Evolutionary conservation across 2,329 filamentous ascomycete species (phyloP).

Genomic region (Chaetomium sp.): DNA sequence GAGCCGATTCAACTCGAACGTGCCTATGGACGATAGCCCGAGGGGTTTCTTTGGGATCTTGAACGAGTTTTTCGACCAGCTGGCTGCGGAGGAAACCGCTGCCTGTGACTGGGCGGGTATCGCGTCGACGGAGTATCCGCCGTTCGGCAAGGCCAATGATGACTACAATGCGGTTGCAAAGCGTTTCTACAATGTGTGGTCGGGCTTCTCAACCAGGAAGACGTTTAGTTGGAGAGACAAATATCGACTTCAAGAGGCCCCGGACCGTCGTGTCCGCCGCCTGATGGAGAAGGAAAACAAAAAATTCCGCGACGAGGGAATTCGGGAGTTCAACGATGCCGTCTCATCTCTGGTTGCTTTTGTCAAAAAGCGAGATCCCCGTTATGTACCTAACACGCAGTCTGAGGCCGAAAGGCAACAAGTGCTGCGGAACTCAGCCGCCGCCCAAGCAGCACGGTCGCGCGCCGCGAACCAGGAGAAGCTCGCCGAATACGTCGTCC

Average conservation of each 20-base stretch:
- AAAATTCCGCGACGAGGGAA: constrained; percentile 76
- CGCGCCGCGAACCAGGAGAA: constrained; percentile 80
- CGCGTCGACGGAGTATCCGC: constrained; percentile 69
- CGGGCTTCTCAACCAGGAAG: constrained; percentile 79
- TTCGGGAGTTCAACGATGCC: constrained; percentile 88
- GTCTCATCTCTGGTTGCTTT: constrained; percentile 85
- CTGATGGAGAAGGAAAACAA: constrained; percentile 96
- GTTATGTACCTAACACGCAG: constrained; percentile 75
- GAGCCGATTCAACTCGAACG: constrained; percentile 73
- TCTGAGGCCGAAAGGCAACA: constrained; percentile 81
- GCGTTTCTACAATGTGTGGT: constrained; percentile 81
- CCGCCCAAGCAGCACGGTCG: constrained; percentile 80
- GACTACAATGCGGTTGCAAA: constrained; percentile 75
- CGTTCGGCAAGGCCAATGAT: constrained; percentile 78
- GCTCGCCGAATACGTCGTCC: constrained; percentile 64
- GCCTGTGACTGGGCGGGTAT: constrained; percentile 70
- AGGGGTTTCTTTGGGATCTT: constrained; percentile 84
- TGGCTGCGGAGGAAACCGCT: constrained; percentile 77
- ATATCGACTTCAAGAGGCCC: constrained; percentile 81
- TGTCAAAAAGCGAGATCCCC: constrained; percentile 86
- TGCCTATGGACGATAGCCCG: constrained; percentile 79
- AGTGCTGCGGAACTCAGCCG: constrained; percentile 72
- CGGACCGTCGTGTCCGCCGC: constrained; percentile 78
- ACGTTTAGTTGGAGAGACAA: constrained; percentile 87
- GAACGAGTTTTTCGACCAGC: constrained; percentile 73